These are phyloP conservation scores for Alternaria panax DNA, from an alignment of 2,329 filamentous ascomycete species.

Conservation along the genomic window DNA sequence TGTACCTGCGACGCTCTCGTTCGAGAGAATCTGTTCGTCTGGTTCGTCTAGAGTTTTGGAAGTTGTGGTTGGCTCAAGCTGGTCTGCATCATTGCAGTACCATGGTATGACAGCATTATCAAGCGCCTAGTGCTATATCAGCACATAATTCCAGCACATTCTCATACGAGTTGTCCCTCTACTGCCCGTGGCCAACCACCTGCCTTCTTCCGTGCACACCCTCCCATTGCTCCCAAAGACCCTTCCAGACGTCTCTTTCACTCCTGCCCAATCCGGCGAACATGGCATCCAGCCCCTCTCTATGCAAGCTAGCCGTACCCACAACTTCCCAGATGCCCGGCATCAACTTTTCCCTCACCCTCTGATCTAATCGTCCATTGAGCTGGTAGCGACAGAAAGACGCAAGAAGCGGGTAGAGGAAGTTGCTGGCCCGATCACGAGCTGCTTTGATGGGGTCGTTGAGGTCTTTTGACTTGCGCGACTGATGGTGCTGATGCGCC, in stretches of 20 bases:
- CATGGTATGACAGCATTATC: too few species aligned
- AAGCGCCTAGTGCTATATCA: neutral
- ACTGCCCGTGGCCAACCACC: constrained; percentile 17
- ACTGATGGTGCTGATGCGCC: constrained; percentile 40
- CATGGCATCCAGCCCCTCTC: constrained; percentile 46
- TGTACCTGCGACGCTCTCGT: too few species aligned
- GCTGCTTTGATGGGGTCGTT: constrained; percentile 67
- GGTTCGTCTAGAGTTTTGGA: too few species aligned
- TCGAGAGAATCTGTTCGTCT: too few species aligned
- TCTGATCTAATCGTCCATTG: constrained; percentile 56
- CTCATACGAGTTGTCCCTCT: neutral
- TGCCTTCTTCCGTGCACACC: constrained; percentile 33
- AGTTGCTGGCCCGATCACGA: constrained; percentile 64
- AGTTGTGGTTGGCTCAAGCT: too few species aligned
- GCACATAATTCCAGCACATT: neutral
- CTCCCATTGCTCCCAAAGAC: constrained; percentile 49
- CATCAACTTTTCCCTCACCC: constrained; percentile 65
- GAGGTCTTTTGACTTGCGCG: constrained; percentile 51
- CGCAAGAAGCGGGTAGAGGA: constrained; percentile 65
- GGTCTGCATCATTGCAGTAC: too few species aligned
- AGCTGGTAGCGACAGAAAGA: constrained; percentile 64
- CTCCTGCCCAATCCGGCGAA: constrained; percentile 46
- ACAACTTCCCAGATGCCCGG: constrained; percentile 58
- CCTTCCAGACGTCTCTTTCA: constrained; percentile 48
- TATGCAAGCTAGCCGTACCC: constrained; percentile 40